Evolutionary conservation across 345 rosid genomes (phyloP).

Genomic region (Camelina neglecta): DNA sequence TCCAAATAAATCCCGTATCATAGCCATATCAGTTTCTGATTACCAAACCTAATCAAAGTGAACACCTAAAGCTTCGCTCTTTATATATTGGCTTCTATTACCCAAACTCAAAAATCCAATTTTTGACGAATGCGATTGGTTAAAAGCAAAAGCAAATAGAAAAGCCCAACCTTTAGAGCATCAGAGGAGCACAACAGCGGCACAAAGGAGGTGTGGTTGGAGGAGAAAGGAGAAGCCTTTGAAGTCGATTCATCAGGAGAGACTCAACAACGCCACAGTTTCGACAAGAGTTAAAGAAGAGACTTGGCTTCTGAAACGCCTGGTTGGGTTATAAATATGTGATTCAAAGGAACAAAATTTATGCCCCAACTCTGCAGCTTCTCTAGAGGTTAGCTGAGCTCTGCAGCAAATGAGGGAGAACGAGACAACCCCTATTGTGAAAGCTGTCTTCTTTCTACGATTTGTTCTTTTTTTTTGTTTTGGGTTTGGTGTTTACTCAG

Average conservation of each 20-base stretch:
- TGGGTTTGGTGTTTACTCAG: background rate
- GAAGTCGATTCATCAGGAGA: slow-evolving; percentile 3
- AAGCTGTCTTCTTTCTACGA: background rate
- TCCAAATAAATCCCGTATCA: slow-evolving; percentile 3
- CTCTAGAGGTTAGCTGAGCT: background rate
- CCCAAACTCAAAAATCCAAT: slow-evolving; percentile 6
- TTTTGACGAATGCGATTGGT: background rate
- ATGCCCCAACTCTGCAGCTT: background rate
- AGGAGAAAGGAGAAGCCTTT: slow-evolving; percentile 11
- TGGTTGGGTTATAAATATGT: background rate
- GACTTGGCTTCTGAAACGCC: background rate
- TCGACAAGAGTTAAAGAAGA: background rate
- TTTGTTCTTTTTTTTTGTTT: background rate
- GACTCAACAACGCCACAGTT: background rate
- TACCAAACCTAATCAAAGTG: slow-evolving; percentile 7
- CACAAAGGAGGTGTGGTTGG: background rate
- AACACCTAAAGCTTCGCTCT: background rate
- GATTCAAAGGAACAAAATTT: background rate
- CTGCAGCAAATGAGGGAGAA: background rate
- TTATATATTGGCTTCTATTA: background rate
- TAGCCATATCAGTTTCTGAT: slow-evolving; percentile 27
- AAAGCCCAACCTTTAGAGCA: background rate
- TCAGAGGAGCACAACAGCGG: background rate
- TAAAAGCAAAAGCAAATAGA: slow-evolving; percentile 1
- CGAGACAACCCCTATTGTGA: background rate